These are phyloP conservation scores for Colletotrichum tanaceti DNA, from an alignment of 2,329 filamentous ascomycete genomes.

Conservation along the genomic window DNA sequence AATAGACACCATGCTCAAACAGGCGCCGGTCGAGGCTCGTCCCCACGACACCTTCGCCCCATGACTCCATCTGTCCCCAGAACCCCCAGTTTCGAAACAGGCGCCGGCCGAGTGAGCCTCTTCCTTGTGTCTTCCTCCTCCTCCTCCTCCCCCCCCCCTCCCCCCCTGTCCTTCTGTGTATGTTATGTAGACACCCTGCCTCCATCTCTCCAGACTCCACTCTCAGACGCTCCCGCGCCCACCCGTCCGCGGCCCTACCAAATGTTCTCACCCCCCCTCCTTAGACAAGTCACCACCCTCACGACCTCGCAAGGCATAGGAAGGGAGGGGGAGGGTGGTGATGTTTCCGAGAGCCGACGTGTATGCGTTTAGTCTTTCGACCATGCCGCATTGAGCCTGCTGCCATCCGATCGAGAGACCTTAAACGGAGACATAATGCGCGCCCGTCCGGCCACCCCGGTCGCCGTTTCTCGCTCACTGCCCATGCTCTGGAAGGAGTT, in stretches of 20 bases:
- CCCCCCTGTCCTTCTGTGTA: too few relatives aligned
- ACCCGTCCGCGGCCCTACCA: neutral
- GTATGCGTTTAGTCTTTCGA: neutral
- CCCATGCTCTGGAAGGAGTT: neutral
- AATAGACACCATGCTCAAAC: neutral
- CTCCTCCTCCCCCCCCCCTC: too few relatives aligned
- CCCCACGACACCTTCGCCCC: neutral
- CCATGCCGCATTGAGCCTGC: neutral
- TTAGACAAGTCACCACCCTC: neutral
- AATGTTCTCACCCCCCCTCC: neutral
- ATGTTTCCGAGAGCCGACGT: too few relatives aligned
- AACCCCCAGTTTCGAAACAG: neutral
- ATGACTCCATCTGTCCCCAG: neutral
- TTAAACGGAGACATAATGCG: neutral
- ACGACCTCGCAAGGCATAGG: neutral
- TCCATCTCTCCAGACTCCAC: conserved; percentile 6
- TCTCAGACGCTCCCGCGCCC: neutral
- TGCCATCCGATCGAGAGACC: conserved; percentile 16
- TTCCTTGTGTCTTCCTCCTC: too few relatives aligned
- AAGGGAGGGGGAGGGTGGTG: neutral
- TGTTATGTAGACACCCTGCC: neutral
- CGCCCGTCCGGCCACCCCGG: neutral
- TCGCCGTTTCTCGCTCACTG: neutral
- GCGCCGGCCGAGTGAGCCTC: neutral
- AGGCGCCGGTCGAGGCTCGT: neutral